Percentiles rank a stretch among this genome's conserved stretches.
Conservation (phyloP, 2,329 filamentous ascomycete species). For the Dothistroma pini region DNA sequence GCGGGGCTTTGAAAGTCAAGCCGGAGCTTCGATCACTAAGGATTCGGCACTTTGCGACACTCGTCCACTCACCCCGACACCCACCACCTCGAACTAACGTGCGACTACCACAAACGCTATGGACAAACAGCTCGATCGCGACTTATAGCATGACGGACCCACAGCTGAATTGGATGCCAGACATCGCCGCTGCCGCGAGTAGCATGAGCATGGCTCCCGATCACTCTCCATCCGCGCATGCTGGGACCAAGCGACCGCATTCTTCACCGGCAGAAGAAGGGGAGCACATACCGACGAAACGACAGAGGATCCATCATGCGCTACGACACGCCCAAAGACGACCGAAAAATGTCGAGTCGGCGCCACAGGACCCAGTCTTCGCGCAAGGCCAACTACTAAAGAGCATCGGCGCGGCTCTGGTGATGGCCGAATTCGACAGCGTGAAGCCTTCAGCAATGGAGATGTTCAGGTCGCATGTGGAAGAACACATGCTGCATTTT, state of each 20-base stretch:
- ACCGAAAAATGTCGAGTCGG: conserved; percentile 32
- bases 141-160: background rate
- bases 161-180: background rate
- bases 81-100: background rate
- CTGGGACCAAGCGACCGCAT: conserved; percentile 20
- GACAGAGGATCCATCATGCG: conserved; percentile 22
- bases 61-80: background rate
- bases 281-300: conserved; percentile 16
- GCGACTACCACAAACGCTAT: background rate
- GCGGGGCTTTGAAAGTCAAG: background rate
- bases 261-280: conserved; percentile 6
- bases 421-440: conserved; percentile 52
- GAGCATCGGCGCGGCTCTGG: conserved; percentile 52
- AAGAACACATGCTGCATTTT: conserved; percentile 59
- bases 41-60: background rate
- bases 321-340: conserved; percentile 28
- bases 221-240: conserved; percentile 4
- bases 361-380: conserved; percentile 49
- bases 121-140: background rate
- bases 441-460: conserved; percentile 56
- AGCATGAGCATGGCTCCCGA: conserved; percentile 16
- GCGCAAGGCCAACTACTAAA: conserved; percentile 54
- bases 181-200: background rate
- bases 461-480: conserved; percentile 51
- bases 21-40: background rate